Conservation (phyloP, 1,284 basidiomycete genomes). For the Cutaneotrichosporon sp. region DNA sequence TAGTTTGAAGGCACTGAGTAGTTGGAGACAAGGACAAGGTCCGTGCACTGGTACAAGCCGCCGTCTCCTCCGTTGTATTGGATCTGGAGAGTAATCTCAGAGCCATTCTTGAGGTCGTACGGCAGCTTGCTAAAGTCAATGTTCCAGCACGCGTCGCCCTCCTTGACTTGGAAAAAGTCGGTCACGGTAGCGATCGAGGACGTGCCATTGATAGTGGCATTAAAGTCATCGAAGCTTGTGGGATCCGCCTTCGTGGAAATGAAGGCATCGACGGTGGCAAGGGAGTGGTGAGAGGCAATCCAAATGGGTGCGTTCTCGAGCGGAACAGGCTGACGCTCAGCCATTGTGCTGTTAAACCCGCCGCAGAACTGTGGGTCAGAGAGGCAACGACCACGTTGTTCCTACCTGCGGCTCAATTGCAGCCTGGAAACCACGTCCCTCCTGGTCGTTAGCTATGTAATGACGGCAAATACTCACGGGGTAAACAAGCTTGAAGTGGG, state of each 20-base stretch:
- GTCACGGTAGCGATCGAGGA: slow-evolving; percentile 40
- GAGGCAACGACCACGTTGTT: no score
- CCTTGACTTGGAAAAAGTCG: slow-evolving; percentile 54
- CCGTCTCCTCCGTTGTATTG: slow-evolving; percentile 54
- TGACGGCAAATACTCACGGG: slow-evolving; percentile 43
- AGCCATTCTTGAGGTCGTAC: slow-evolving; percentile 53
- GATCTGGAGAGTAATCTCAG: slow-evolving; percentile 35
- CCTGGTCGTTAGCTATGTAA: slow-evolving; percentile 13
- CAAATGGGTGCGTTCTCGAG: slow-evolving; percentile 52
- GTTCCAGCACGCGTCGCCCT: slow-evolving; percentile 60
- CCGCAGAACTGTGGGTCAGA: slow-evolving; percentile 42
- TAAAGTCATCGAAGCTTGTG: slow-evolving; percentile 59
- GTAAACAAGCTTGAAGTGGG: slow-evolving; percentile 66
- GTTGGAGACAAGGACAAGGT: slow-evolving; percentile 59
- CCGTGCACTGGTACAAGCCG: slow-evolving; percentile 66
- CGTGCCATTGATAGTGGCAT: slow-evolving; percentile 46
- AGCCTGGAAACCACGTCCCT: slow-evolving; percentile 60
- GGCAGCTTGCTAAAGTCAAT: slow-evolving; percentile 53
- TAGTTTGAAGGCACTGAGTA: slow-evolving; percentile 50
- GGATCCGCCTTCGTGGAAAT: slow-evolving; percentile 58
- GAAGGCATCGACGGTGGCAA: slow-evolving; percentile 50
- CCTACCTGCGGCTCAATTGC: slow-evolving; percentile 57
- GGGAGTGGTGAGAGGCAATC: slow-evolving; percentile 35
- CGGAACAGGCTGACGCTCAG: slow-evolving; percentile 60
- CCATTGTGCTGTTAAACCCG: slow-evolving; percentile 42